Conservation (phyloP, 805 yeast genomes). For the Wickerhamomyces canadensis region DNA sequence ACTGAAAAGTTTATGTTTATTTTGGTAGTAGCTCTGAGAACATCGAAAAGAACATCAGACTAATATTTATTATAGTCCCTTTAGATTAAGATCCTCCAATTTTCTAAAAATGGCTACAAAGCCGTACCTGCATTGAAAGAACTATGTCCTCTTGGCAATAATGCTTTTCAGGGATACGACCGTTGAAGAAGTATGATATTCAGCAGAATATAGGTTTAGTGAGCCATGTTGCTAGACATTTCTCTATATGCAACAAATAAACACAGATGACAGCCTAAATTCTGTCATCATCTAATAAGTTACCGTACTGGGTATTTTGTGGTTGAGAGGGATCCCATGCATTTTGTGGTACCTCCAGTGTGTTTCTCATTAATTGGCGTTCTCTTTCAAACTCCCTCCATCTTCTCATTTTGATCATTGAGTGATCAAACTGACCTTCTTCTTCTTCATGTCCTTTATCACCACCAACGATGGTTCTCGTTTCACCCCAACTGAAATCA, state of each 20-base stretch:
- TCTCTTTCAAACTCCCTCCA: slow-evolving; percentile 94
- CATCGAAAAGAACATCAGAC: too few species aligned
- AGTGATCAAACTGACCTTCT: slow-evolving; percentile 88
- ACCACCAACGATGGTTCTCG: slow-evolving; percentile 71
- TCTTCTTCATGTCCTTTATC: slow-evolving; percentile 63
- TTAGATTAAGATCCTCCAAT: too few species aligned
- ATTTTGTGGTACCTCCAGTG: slow-evolving; percentile 20
- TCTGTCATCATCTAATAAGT: slow-evolving; percentile 7
- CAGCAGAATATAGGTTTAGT: too few species aligned
- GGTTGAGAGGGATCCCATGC: slow-evolving; percentile 24
- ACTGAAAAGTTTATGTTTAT: too few species aligned
- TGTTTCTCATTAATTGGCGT: slow-evolving; percentile 15
- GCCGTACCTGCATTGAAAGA: too few species aligned
- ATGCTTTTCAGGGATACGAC: too few species aligned
- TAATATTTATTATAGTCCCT: too few species aligned
- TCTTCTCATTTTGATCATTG: slow-evolving; percentile 81
- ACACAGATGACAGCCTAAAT: not conserved
- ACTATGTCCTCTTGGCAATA: too few species aligned
- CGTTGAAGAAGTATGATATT: too few species aligned
- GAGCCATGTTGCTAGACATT: not conserved
- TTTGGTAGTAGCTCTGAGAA: too few species aligned
- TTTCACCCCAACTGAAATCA: slow-evolving; percentile 96
- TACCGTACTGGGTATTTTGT: slow-evolving; percentile 6
- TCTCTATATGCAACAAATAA: slow-evolving; percentile 2
- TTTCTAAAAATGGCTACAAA: too few species aligned